Conservation (phyloP, 768 basidiomycete genomes). For the Russula abietina region DNA sequence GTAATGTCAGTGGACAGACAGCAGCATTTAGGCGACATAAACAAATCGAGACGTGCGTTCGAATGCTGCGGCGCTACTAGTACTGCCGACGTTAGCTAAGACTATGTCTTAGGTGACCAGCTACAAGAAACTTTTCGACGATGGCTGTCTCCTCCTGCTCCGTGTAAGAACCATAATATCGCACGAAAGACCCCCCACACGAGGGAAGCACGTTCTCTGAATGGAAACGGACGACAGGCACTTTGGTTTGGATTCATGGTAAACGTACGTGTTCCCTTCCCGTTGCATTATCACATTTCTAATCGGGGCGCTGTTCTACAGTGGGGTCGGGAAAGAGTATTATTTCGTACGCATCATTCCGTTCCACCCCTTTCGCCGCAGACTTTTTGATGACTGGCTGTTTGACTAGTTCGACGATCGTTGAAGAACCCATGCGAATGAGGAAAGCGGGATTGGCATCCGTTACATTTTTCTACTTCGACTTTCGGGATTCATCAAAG, state of each 20-base stretch:
- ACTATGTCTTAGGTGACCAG: neutral
- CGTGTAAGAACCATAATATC: neutral
- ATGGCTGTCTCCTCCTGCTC: neutral
- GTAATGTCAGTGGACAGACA: neutral
- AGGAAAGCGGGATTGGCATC: neutral
- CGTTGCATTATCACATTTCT: neutral
- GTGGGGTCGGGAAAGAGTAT: neutral
- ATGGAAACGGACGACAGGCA: neutral
- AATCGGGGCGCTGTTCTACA: neutral
- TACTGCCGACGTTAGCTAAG: neutral
- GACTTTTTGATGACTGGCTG: neutral
- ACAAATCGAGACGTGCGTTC: slow-evolving; percentile 1
- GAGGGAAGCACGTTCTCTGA: neutral
- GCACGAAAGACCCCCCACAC: neutral
- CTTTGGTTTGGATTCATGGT: neutral
- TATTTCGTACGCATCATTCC: neutral
- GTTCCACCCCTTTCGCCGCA: too few relatives aligned
- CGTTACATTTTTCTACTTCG: neutral
- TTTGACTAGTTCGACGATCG: neutral
- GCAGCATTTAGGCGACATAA: neutral
- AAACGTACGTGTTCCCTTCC: neutral
- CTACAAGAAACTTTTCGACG: neutral
- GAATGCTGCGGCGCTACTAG: too few relatives aligned
- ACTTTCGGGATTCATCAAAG: neutral
- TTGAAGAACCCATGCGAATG: neutral